Evolutionary conservation across 106 monocot genomes (phyloP), one percentile per base, ranked within the genome.

Genomic region (Agapanthus africanus): DNA sequence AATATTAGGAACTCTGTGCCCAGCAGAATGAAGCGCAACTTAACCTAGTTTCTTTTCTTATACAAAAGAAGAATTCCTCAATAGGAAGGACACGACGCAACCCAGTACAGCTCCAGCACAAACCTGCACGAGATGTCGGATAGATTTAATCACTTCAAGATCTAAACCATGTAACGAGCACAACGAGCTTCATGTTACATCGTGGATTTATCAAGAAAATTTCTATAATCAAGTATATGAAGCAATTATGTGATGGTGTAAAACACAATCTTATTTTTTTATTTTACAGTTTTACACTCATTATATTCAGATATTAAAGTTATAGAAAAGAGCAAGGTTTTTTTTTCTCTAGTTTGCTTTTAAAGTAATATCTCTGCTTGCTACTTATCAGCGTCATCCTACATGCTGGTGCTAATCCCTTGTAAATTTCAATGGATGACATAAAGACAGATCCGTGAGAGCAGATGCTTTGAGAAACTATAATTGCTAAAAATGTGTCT

Each of bases 51-150:
- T 18, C 35, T 19, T 28, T 26, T 66, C 28, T 42, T 66, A 34
- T 34, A 68, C 22, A 50, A 32, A 50, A 27, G 68, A 67, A 42
- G 74, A 75, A 22, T 68, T 59, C 59, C 57, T 34, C 56, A 75
- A 37, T 33, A 75, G 41, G 65, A 52, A 75, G 41, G 74, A 37
- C 15, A 75, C 74, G 6, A 67, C 13, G 59, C 51, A 68, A 42
- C 74, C 74, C 15, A 75, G 67, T 2, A 75, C 22, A 22, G 74
- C 74, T 42, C 74, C 74, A 6, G 74, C 67, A 34, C 54, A 37
- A 34, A 75, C 74, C 74, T 75, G 74, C 41, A 75, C 4, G 0
- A 35, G 8, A 44, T 25, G 10, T 10, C 1, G 21, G 37, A 39
- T 23, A 64, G 39, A 39, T 39, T 64, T 22, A 39, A 1, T 39